Evolutionary conservation across 2,329 filamentous ascomycete species (phyloP).

Genomic region (Chalara sp.): DNA sequence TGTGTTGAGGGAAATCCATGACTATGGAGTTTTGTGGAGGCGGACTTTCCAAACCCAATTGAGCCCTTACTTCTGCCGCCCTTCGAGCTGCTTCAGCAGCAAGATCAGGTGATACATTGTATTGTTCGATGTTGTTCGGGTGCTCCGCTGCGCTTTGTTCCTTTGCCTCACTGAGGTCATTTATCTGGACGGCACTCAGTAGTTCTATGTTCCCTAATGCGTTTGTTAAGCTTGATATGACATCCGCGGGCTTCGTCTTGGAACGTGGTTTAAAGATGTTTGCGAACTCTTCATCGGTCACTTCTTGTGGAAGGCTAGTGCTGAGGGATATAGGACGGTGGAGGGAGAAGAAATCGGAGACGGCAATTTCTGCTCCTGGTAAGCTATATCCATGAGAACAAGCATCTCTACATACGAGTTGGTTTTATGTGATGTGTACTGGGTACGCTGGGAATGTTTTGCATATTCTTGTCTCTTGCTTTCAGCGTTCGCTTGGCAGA

Average conservation of each 20-base stretch:
- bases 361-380: constrained; percentile 60
- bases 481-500: constrained; percentile 28
- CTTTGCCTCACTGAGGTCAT: not conserved
- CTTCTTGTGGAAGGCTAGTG: constrained; percentile 66
- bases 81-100: not conserved
- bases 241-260: constrained; percentile 44
- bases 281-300: constrained; percentile 71
- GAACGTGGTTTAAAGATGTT: constrained; percentile 66
- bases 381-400: not conserved
- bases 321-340: constrained; percentile 90
- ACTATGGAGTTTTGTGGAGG: constrained; percentile 25
- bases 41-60: not conserved
- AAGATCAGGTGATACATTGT: constrained; percentile 20
- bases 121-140: constrained; percentile 3
- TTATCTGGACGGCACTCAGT: not conserved
- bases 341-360: constrained; percentile 92
- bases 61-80: not conserved
- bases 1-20: constrained; percentile 59
- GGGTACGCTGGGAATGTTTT: constrained; percentile 65
- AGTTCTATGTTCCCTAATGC: constrained; percentile 35
- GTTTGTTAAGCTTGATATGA: constrained; percentile 59
- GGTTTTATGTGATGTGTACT: constrained; percentile 66
- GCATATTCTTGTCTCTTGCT: constrained; percentile 38
- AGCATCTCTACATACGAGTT: constrained; percentile 41
- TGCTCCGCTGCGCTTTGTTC: not conserved